phyloP scores from a whole-genome alignment of 2,329 filamentous ascomycete species.

The Colletotrichum tanaceti region DNA sequence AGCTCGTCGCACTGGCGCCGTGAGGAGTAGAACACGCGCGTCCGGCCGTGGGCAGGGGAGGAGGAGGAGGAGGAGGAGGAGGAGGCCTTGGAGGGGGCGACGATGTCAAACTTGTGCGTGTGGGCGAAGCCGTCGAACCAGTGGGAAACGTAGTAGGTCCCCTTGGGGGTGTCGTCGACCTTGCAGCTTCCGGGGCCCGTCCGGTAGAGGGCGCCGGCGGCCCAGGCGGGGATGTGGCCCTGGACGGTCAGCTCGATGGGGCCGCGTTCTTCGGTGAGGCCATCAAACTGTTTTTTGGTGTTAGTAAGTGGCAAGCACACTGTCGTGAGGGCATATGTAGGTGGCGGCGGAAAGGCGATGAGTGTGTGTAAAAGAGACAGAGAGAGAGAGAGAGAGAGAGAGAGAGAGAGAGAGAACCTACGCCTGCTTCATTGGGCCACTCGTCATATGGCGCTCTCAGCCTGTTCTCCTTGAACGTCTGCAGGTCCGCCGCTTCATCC shows the following conservation, averaged over 20 bases:
- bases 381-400: too few species aligned
- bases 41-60: constrained; percentile 42
- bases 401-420: constrained; percentile 44
- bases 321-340: too few species aligned
- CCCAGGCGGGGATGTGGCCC: constrained; percentile 77
- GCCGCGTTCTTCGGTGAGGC: constrained; percentile 71
- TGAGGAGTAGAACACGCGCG: constrained; percentile 76
- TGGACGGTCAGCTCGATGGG: constrained; percentile 72
- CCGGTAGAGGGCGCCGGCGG: constrained; percentile 77
- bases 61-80: too few species aligned
- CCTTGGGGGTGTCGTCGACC: constrained; percentile 67
- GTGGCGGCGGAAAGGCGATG: accelerated
- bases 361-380: too few species aligned
- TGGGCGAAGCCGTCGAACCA: constrained; percentile 86
- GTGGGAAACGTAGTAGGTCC: constrained; percentile 73
- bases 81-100: constrained; percentile 48
- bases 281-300: constrained; percentile 70
- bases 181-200: constrained; percentile 77
- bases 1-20: constrained; percentile 73
- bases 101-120: constrained; percentile 78
- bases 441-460: constrained; percentile 51
- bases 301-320: not conserved
- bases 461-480: constrained; percentile 38
- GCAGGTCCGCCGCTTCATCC: constrained; percentile 32
- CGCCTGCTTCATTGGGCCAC: constrained; percentile 63